Base-by-base conservation (phyloP, 331 rosid species). In the Malus hybrid region DNA sequence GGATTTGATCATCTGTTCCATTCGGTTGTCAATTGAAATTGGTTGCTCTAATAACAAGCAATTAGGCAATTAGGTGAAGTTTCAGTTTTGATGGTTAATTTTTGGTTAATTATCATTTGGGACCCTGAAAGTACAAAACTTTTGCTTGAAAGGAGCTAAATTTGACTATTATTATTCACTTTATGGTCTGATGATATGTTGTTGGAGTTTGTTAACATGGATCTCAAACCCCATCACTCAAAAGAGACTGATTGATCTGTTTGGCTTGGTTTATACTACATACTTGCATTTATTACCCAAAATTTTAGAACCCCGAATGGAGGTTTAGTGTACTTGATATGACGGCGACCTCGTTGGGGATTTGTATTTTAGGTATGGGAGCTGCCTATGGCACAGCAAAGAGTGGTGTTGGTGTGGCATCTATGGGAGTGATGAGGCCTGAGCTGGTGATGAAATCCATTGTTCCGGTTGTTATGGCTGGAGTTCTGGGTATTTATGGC, bases 391-490 rank as follows among this genome's bases (percentile, higher is more conserved):
- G 97, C 13, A 91, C 95, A 1, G 97, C 97, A 5, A 91, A 91
- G 88, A 91, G 97, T 82, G 95, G 97, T 1, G 97, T 91, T 10
- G 97, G 95, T 10, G 97, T 91, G 83, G 97, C 97, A 28, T 91
- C 97, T 1, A 91, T 91, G 97, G 97, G 97, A 56, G 97, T 91
- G 79, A 91, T 91, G 97, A 89, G 97, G 90, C 97, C 97, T n/a
- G 97, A 91, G 87, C 72, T 91, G 79, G 97, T 91, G 72, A 91
- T 91, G 97, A 91, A 91, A 81, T 91, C 97, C 68, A 91, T 91
- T 76, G 97, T 91, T 44, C 97, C 97, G 5, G 97, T 91, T 75
- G 97, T 91, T 83, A 91, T 91, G 97, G 97, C 97, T 87, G 97
- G 97, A 69, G 97, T 91, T 54, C 85, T 91, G 97, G 97, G 97